Conservation (phyloP, 495 filamentous ascomycete genomes). For the Terfezia boudieri region DNA sequence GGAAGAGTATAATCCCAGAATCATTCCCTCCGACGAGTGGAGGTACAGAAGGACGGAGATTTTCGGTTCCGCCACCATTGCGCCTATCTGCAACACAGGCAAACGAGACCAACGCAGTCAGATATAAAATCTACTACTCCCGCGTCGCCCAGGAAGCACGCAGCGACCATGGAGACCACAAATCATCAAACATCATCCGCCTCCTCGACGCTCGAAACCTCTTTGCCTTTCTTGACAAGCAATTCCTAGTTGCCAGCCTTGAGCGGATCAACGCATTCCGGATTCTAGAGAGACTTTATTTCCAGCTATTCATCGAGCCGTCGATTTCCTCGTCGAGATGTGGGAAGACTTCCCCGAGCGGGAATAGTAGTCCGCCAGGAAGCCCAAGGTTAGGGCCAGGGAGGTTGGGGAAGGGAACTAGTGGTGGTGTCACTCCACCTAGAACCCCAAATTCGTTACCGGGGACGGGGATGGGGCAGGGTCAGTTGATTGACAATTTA, state of each 20-base stretch:
- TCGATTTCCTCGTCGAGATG: background rate
- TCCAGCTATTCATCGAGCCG: constrained; percentile 1
- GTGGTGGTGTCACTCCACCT: background rate
- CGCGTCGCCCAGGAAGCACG: constrained; percentile 24
- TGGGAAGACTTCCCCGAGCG: background rate
- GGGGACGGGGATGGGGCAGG: background rate
- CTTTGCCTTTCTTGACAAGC: constrained; percentile 67
- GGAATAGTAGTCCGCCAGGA: too few relatives aligned
- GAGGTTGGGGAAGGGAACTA: too few relatives aligned
- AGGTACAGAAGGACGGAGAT: too few relatives aligned
- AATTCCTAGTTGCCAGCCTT: constrained; percentile 57
- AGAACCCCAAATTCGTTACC: background rate
- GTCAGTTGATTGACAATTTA: constrained; percentile 7
- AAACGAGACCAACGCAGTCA: constrained; percentile 9
- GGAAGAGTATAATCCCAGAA: background rate
- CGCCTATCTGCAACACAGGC: too few relatives aligned
- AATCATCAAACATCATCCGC: constrained; percentile 36
- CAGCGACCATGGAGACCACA: constrained; percentile 18
- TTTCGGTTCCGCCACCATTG: too few relatives aligned
- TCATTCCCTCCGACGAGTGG: background rate
- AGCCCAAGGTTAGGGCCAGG: too few relatives aligned
- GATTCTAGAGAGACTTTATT: constrained; percentile 25
- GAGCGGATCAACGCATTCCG: constrained; percentile 43
- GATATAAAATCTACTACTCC: constrained; percentile 20
- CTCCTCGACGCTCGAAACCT: constrained; percentile 67